Evolutionary conservation across 768 basidiomycete species (phyloP), one percentile per base, ranked within the genome.

Genomic region (Termitomyces sp.): DNA sequence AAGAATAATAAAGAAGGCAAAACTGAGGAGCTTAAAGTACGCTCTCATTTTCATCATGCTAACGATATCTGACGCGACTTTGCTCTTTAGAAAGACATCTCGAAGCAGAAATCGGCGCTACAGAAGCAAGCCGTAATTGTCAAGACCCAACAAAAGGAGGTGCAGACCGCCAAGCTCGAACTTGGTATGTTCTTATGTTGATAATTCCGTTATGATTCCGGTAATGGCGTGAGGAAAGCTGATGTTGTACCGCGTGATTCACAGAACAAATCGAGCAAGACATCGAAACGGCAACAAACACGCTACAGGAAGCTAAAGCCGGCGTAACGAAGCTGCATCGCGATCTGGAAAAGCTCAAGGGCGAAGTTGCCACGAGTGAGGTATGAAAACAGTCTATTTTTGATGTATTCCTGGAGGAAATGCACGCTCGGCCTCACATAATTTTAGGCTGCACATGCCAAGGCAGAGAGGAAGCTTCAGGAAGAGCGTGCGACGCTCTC

Each of bases 1-100:
- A 95, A 97, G 78, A 89, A 95, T 73, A 95, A 99, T 76, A 97
- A 97, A 71, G 97, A 98, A 51, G 93, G 94, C 47, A 98, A 98
- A 74, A 90, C 93, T 55, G 89, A 88, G 18, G 91, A 98, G 69
- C 83, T 98, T 62, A 97, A 95, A 79, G 95, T 91, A 57, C 46
- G 76, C 18, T 33, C 58, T 46, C 18, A 8, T n/a, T 5, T 32
- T 54, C 3, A 32, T 24, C 24, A 20, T 42, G 9, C 20, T 26
- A 39, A 42, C 24, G 27, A 22, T 43, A 33, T 34, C 37, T 27
- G 40, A 27, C 13, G 36, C 46, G 27, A 33, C 22, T 16, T 50
- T 34, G 2, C 24, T 44, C n/a, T 24, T 20, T 66, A 94, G 94
- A 82, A 80, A 9, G 82, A 85, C 62, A 93, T 98, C 61, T 78